A percentile compares a stretch with the other conserved stretches of the same genome.
Evolutionary conservation across 2,329 filamentous ascomycete species (phyloP).

Genomic region (Apiospora sp.): DNA sequence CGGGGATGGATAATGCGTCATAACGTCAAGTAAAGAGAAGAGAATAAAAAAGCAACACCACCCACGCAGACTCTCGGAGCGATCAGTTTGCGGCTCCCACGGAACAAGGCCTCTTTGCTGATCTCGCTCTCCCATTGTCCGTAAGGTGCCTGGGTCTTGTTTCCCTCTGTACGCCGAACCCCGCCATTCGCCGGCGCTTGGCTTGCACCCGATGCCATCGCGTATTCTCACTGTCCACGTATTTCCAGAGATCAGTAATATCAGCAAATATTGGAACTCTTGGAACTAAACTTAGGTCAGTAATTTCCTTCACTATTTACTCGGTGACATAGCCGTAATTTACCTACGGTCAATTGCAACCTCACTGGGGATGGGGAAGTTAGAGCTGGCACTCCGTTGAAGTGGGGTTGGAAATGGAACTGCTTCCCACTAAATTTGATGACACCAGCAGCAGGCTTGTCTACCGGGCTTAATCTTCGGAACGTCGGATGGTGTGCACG

Average conservation of each 20-base stretch:
- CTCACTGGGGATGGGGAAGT: background rate
- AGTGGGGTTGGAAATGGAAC: background rate
- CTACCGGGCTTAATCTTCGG: too few species aligned
- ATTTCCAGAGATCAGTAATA: too few species aligned
- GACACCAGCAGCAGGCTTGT: background rate
- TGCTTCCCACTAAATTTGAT: background rate
- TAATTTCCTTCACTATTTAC: background rate
- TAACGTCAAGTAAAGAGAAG: too few species aligned
- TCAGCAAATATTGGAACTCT: background rate
- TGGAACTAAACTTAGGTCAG: background rate
- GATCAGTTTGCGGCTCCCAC: constrained; percentile 23
- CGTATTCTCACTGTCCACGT: background rate
- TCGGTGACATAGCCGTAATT: background rate
- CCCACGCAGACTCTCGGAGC: constrained; percentile 25
- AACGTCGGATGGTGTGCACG: too few species aligned
- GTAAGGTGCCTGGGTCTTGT: background rate
- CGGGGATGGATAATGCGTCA: background rate
- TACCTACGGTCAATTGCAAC: background rate
- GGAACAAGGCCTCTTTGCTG: constrained; percentile 22
- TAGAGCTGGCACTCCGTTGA: background rate
- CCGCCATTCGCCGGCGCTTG: background rate
- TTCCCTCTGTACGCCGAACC: background rate
- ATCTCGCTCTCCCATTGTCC: constrained; percentile 15
- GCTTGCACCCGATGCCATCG: background rate
- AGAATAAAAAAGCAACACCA: background rate